Base-by-base conservation (phyloP, 1,284 basidiomycete genomes). In the Irpex rosettiformis region DNA sequence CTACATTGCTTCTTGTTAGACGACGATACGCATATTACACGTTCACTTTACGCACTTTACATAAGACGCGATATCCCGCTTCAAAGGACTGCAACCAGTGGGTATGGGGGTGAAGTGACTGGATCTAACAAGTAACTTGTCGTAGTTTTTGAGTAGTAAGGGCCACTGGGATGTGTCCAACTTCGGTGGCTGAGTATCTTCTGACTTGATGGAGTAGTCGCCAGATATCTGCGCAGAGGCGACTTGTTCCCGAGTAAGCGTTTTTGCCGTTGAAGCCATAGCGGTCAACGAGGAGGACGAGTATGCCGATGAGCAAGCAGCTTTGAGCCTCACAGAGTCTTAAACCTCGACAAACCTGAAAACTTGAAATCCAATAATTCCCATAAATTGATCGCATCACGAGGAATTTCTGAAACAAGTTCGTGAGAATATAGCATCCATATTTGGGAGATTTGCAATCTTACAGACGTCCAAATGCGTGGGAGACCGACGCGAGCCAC, bases 81-180 rank as follows among this genome's bases (percentile, higher is more conserved):
- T 98, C 69, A 98, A 79, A 30, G 96, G 96, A 67, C 89, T 93
- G 74, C 90, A 86, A 67, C 95, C 91, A 63, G 85, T 77, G 27
- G 96, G 94, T 70, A 99, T 98, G 64, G 97, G 97, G 6, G 97
- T 99, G 74, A 98, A 99, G 80, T 99, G 97, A 61, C 91, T 90
- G 52, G 94, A 97, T 63, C 96, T 89, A 65, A 98, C 88, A 62
- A 97, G 87, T 25, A 96, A 77, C 74, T 96, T 96, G 82, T 97
- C 96, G 75, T 99, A 99, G 78, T 99, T 98, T 84, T 98, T 99
- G 64, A 99, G 84, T 10, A 99, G 85, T 28, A 99, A 80, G 30
- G 97, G 97, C 97, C 97, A 99, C 76, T 98, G 84, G 1, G 94
- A 95, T 28, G 96, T 98, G 75, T 98, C 93, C 40, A 96, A 85